Conservation (phyloP, 352 stramenopile species). For the Phytopythium cucurbitacearum region DNA sequence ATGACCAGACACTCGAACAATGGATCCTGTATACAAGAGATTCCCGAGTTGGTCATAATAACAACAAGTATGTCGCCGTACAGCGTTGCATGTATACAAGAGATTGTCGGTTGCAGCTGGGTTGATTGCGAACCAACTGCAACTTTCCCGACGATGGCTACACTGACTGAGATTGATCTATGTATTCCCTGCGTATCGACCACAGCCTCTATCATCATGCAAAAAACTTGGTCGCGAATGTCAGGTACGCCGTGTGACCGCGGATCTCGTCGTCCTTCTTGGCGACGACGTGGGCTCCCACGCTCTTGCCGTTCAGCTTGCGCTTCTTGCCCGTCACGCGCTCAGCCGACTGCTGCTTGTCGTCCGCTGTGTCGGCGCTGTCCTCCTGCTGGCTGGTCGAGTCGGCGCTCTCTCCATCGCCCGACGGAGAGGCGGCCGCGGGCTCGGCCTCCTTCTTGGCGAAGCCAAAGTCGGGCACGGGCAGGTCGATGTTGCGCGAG, state of each 20-base stretch:
- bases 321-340: slow-evolving; percentile 35
- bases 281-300: slow-evolving; percentile 64
- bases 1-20: too few species aligned
- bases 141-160: too few species aligned
- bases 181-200: too few species aligned
- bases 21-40: too few species aligned
- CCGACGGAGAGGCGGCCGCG: slow-evolving; percentile 3
- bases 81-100: too few species aligned
- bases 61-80: too few species aligned
- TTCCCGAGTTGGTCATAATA: too few species aligned
- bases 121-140: too few species aligned
- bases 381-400: slow-evolving; percentile 12
- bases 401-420: background rate
- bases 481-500: slow-evolving; percentile 58
- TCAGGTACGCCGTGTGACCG: slow-evolving; percentile 84
- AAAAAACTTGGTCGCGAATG: slow-evolving; percentile 85
- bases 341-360: slow-evolving; percentile 19
- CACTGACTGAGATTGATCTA: too few species aligned
- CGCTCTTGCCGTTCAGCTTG: slow-evolving; percentile 39
- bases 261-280: slow-evolving; percentile 86
- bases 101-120: too few species aligned
- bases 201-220: slow-evolving; percentile 12
- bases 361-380: slow-evolving; percentile 13
- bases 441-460: slow-evolving; percentile 20
- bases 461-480: slow-evolving; percentile 69